Base-by-base conservation (phyloP, 1,284 basidiomycete genomes). In the Ganoderma sp. region DNA sequence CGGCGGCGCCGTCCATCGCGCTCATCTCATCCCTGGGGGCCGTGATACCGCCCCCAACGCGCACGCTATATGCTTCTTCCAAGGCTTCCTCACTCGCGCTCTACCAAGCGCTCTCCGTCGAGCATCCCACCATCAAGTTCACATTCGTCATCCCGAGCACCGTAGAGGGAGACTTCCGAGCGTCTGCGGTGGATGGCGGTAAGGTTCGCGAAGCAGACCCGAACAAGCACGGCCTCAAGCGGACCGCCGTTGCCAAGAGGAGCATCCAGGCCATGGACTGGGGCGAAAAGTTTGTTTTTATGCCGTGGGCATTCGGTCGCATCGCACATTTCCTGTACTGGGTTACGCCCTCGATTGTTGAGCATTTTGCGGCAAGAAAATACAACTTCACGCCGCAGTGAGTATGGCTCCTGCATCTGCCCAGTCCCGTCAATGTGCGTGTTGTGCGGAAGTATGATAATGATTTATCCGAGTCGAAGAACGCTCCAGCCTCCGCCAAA, bases 11-110 rank as follows among this genome's bases (percentile, higher is more conserved):
- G 0, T 88, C 92, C 0, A 84, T 97, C 52, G 87, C 93, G 48
- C 87, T 96, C 63, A 81, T 97, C 48, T 95, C 94, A 10, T 94
- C 92, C 8, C 84, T 93, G 4, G 95, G 91, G 2, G 90, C 94
- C 0, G 83, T 92, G 9, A 87, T 96, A 34, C 93, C 96, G 0
- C 90, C 96, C 0, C 96, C 96, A 0, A 95, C 94, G 0, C 90
- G 96, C 19, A 83, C 92, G 0, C 81, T 98, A 37, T 98, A 98
- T 78, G 89, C 88, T 0, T 90, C 95, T 0, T 94, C 93, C 4
- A 98, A 98, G 79, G 84, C 91, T 1, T 92, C 94, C 0, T 91
- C 92, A 2, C 85, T 95, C 59, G 78, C 92, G 56, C 89, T 95
- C 67, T 94, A 93, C 79, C 90, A 93, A 78, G 83, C 91, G 5